Base-by-base conservation (phyloP, 345 rosid species). In the Brassica cretica region DNA sequence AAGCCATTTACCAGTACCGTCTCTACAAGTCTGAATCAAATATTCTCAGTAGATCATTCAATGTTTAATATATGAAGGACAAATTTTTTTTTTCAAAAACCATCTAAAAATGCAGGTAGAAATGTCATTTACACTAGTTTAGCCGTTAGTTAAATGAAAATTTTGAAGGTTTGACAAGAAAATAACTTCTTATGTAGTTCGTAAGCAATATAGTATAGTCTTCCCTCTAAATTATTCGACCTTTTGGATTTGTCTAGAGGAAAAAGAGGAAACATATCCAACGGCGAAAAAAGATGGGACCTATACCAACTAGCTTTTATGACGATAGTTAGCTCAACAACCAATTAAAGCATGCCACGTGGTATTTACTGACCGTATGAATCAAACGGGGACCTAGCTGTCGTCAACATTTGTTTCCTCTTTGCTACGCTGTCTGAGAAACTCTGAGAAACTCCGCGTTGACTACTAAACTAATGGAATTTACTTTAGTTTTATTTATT, bases 341-440 rank as follows among this genome's bases (percentile, higher is more conserved):
- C 56, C 69, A 66, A 14, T 76, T 1, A 18, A 9, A 15, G 1
- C 51, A 10, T 5, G 55, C 32, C 75, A 77, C 56, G 15, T 76
- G 75, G 19, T 2, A 53, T 5, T 49, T 32, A n/a, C 2, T 19
- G 15, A 21, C 51, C 69, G 25, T 30, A 68, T 16, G 37, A 49
- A 6, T 25, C 5, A 62, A 66, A 66, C 44, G 44, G 49, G 80
- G 75, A 76, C 70, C 70, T 64, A 63, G 58, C 24, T 49, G 70
- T 76, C 55, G 49, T 76, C 15, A 14, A 49, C 55, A 32, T 12
- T 41, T 25, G 29, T 8, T 16, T 16, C 25, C 10, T 66, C 18
- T 21, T 59, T 76, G 79, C 80, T 62, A 69, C 39, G 74, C 63
- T 69, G 80, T 69, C 70, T 41, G 61, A 66, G 27, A 66, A 41